Percentiles rank a stretch among this genome's conserved stretches.
phyloP scores from a whole-genome alignment of 495 filamentous ascomycete genomes.

The Extremus antarcticus region DNA sequence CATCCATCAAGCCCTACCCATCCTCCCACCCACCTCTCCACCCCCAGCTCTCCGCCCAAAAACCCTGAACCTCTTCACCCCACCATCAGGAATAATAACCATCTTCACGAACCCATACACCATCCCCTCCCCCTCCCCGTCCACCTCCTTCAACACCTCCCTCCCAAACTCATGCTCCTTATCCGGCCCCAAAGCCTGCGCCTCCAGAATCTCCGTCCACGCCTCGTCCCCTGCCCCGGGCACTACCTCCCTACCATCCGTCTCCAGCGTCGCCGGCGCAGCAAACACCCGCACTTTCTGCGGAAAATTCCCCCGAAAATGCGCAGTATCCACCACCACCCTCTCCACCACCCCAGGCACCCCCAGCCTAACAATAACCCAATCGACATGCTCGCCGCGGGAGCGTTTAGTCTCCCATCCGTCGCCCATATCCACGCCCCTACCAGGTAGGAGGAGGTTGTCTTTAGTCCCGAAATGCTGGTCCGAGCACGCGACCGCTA shows the following conservation, averaged over 20 bases:
- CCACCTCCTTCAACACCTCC: conserved; percentile 27
- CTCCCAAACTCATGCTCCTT: conserved; percentile 62
- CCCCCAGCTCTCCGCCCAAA: conserved; percentile 38
- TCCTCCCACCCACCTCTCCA: not conserved
- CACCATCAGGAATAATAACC: conserved; percentile 84
- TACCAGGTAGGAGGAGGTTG: conserved; percentile 74
- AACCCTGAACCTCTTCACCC: conserved; percentile 76
- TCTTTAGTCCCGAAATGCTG: conserved; percentile 77
- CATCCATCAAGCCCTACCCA: not conserved
- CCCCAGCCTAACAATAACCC: conserved; percentile 72
- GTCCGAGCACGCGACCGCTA: conserved; percentile 66
- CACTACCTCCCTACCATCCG: too few species aligned
- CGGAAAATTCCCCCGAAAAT: conserved; percentile 86
- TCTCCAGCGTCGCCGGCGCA: conserved; percentile 42
- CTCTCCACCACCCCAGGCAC: conserved; percentile 56
- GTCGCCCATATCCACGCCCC: conserved; percentile 86
- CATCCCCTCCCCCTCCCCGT: conserved; percentile 35
- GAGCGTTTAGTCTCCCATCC: conserved; percentile 89
- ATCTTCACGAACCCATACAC: conserved; percentile 73
- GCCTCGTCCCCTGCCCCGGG: conserved; percentile 44
- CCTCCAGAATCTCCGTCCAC: conserved; percentile 59
- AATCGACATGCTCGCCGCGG: conserved; percentile 69
- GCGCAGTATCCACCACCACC: conserved; percentile 76
- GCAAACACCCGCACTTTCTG: conserved; percentile 62
- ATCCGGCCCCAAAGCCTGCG: conserved; percentile 65